These are phyloP conservation scores for Calonectria pteridis DNA, from an alignment of 2,329 filamentous ascomycete species.

Conservation along the genomic window DNA sequence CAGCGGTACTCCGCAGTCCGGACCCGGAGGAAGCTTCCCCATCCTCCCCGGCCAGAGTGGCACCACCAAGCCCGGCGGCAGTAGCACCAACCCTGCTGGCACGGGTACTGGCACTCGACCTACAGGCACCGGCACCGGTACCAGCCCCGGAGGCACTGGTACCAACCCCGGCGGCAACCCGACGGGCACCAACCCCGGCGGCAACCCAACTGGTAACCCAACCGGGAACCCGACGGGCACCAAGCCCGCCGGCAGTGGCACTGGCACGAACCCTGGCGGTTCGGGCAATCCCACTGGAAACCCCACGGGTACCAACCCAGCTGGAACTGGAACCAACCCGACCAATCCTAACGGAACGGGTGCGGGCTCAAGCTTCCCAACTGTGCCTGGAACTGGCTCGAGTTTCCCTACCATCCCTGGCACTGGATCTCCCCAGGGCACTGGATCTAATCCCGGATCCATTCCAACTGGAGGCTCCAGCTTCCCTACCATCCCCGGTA, in stretches of 20 bases:
- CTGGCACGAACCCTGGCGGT: neutral
- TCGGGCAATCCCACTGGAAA: neutral
- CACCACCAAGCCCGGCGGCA: neutral
- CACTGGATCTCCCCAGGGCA: neutral
- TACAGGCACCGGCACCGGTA: neutral
- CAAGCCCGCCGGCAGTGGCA: neutral
- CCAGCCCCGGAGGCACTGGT: neutral
- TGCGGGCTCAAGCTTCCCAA: neutral
- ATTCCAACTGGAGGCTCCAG: neutral
- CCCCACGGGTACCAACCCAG: neutral
- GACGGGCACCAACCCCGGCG: neutral
- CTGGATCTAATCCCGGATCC: neutral
- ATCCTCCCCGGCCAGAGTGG: neutral
- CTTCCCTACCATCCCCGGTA: neutral
- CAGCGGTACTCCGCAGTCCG: neutral
- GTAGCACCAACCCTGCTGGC: neutral
- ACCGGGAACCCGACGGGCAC: neutral
- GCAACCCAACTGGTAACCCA: neutral
- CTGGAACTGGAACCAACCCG: neutral
- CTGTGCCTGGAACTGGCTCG: neutral
- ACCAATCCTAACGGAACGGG: neutral
- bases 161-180: neutral
- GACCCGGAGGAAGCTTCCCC: neutral
- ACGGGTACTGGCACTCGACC: neutral
- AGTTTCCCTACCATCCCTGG: neutral